These are phyloP conservation scores for Saccharum officinarum DNA, from an alignment of 176 grass and related monocot genomes.

Conservation along the genomic window DNA sequence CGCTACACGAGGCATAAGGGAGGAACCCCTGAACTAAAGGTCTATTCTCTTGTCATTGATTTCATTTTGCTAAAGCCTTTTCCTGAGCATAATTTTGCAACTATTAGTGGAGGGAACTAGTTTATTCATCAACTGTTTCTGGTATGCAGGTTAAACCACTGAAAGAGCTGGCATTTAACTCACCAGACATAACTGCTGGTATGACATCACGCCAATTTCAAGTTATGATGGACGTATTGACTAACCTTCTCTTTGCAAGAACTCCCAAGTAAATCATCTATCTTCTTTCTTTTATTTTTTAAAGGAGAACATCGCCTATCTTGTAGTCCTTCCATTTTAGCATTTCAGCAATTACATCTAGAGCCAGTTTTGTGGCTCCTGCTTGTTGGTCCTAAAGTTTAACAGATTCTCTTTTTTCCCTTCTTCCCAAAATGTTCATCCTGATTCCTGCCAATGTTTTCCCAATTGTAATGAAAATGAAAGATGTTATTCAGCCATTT, in stretches of 20 bases:
- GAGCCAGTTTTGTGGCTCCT: slow-evolving; percentile 3
- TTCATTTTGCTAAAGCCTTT: slow-evolving; percentile 24
- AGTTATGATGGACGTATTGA: slow-evolving; percentile 97
- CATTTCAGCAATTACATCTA: slow-evolving; percentile 27
- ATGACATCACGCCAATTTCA: slow-evolving; percentile 99
- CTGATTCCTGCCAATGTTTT: not conserved
- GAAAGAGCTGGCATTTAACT: slow-evolving; percentile 95
- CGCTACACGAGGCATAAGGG: slow-evolving; percentile 89
- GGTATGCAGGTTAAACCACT: slow-evolving; percentile 84
- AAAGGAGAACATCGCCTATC: not conserved
- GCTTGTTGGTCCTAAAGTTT: not conserved
- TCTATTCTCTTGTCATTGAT: slow-evolving; percentile 30
- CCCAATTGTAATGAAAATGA: not conserved
- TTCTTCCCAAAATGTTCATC: slow-evolving; percentile 2
- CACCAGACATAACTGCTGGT: slow-evolving; percentile 85
- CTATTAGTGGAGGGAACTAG: slow-evolving; percentile 24
- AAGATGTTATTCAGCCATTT: not conserved
- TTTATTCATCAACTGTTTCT: slow-evolving; percentile 37
- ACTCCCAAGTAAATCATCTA: slow-evolving; percentile 63
- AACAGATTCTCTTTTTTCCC: not conserved
- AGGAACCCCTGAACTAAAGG: slow-evolving; percentile 93
- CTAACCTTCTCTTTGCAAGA: slow-evolving; percentile 93
- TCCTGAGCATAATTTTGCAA: slow-evolving; percentile 26
- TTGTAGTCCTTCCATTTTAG: slow-evolving; percentile 2
- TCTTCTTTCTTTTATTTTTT: not conserved